Evolutionary conservation across 306 rosid genomes (phyloP), one percentile per base, ranked within the genome.

Genomic region (Rosa rugosa): DNA sequence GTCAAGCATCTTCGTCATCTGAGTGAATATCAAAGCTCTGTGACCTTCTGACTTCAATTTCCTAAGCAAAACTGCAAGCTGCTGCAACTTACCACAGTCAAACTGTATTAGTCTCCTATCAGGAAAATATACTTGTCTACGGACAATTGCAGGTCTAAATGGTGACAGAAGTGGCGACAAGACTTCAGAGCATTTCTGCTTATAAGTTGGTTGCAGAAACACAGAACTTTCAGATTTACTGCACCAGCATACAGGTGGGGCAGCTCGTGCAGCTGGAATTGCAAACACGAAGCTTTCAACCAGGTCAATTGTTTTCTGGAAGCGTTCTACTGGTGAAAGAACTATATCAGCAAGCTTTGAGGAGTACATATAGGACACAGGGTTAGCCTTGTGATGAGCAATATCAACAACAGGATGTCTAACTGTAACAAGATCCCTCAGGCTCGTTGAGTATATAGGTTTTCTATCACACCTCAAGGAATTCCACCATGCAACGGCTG

Each of bases 1-100:
- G 75, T 95, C 99, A 72, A 95, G 99, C 98, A 95, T 92, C 91
- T 95, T 95, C 20, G 98, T 95, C 99, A 95, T 95, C 78, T 95
- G 99, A 66, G 98, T 95, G 82, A 95, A 95, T 83, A 95, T 91
- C 76, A 95, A 75, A 69, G 93, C 99, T 75, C 99, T 84, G 79
- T 95, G 99, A 80, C 99, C 98, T 89, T 87, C 99, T 59, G 96
- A 91, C 83, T 91, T 93, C 75, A 95, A 81, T 83, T 77, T 95
- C 80, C 99, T 93, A 69, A 95, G 91, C 88, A 92, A 80, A 75
- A 76, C 73, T 73, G 98, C 91, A 71, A 95, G 92, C 81, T 95
- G 90, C 83, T 93, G 98, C 87, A 95, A 46, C 75, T 95, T 95
- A 63, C 99, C 99, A 83, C 98, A 95, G 86, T 95, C 99, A 62